Base-by-base conservation (phyloP, 495 filamentous ascomycete species). In the Podospora pseudopauciseta region DNA sequence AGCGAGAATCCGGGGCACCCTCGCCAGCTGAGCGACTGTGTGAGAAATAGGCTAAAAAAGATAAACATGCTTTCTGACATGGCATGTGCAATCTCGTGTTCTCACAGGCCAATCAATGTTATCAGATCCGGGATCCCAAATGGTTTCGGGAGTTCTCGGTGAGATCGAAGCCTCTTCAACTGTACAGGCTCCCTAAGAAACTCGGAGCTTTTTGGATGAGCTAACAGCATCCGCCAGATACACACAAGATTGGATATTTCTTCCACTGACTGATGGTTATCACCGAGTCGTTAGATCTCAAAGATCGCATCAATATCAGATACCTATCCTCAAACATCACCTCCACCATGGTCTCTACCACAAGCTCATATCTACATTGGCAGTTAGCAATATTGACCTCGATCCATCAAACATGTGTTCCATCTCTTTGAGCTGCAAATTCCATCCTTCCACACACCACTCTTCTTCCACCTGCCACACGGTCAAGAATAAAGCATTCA, bases 21-120 rank as follows among this genome's bases (percentile, higher is more conserved):
- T 26, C 55, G 2, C n/a, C 55, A 58, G 5, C 39, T 49, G 39
- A 49, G 15, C 39, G 39, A 49, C 5, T 18, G 23, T 19, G 9
- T 58, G 55, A 58, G n/a, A 58, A 58, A 58, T 58, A 58, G 55
- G 55, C 55, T 58, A 58, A 58, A 58, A 4, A 26, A 19, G n/a
- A 26, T 58, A 58, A 26, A 58, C 55, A 26, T 3, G 55, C 55
- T 58, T 58, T 58, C n/a, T 58, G 55, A 58, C 39, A 49, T 49
- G 39, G 55, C 55, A 58, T 58, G 19, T 19, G 55, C 55, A 58
- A 19, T 58, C 23, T 58, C 55, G 39, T 49, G 39, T 49, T 49
- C 23, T 23, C 39, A 49, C 39, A 49, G 15, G 15, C 39, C 39
- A 49, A 49, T 49, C 13, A 49, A 3, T 49, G 9, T 49, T 16